These are phyloP conservation scores for Aegle marmelos DNA, from an alignment of 345 rosid genomes.

Conservation along the genomic window DNA sequence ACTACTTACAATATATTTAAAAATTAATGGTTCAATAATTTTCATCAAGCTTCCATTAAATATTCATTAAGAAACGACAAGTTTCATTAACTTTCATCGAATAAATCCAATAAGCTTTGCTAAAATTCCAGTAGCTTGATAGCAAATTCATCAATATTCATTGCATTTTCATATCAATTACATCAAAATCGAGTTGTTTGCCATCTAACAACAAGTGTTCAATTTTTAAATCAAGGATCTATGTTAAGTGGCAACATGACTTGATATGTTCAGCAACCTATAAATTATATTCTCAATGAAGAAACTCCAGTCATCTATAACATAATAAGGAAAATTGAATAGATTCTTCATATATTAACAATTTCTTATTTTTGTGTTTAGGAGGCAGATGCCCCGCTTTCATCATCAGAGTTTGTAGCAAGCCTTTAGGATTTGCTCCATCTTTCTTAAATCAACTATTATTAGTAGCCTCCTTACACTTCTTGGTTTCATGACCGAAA, in stretches of 20 bases:
- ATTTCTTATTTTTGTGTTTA: constrained; percentile 66
- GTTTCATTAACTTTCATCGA: too few relatives aligned
- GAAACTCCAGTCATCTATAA: not conserved
- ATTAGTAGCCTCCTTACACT: constrained; percentile 46
- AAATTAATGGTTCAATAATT: too few relatives aligned
- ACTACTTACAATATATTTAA: too few relatives aligned
- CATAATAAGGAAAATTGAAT: too few relatives aligned
- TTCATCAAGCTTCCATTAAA: too few relatives aligned
- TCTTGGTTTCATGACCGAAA: constrained; percentile 77
- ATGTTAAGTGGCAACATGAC: not conserved
- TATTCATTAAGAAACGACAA: too few relatives aligned
- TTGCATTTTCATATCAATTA: too few relatives aligned
- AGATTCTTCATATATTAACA: not conserved
- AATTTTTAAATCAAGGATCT: not conserved
- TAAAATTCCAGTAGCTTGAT: too few relatives aligned
- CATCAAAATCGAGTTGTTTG: too few relatives aligned
- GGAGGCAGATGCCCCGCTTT: constrained; percentile 98
- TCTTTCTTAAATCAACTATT: constrained; percentile 61
- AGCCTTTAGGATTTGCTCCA: constrained; percentile 91
- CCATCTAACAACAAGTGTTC: too few relatives aligned
- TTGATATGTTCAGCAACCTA: not conserved
- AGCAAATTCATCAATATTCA: too few relatives aligned
- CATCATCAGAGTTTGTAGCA: constrained; percentile 87
- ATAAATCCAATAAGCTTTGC: too few relatives aligned
- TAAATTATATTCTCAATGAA: not conserved